Conservation (phyloP, 352 stramenopile species). For the Phytophthora constricta region DNA sequence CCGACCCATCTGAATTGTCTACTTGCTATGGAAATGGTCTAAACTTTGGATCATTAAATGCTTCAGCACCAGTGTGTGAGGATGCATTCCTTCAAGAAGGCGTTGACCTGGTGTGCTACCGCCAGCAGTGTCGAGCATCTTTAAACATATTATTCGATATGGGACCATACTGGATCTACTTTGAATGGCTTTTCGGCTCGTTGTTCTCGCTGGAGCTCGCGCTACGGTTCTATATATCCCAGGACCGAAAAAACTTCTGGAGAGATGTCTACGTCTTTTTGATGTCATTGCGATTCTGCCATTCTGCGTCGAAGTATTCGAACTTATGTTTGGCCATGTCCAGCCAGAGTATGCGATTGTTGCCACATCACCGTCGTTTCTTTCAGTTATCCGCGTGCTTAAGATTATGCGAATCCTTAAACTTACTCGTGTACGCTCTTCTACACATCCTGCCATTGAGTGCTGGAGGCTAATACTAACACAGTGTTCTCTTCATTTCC, state of each 20-base stretch:
- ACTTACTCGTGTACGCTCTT: slow-evolving; percentile 51
- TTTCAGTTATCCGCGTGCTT: slow-evolving; percentile 69
- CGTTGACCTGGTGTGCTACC: slow-evolving; percentile 51
- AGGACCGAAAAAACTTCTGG: slow-evolving; percentile 47
- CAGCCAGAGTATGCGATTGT: slow-evolving; percentile 67
- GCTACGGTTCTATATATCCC: slow-evolving; percentile 61
- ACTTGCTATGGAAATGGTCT: slow-evolving; percentile 57
- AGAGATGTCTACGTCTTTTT: slow-evolving; percentile 67
- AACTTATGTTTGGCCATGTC: slow-evolving; percentile 29
- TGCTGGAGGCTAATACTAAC: not conserved
- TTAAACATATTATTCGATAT: slow-evolving; percentile 59
- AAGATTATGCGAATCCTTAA: slow-evolving; percentile 85
- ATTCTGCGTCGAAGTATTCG: slow-evolving; percentile 67
- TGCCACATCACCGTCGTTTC: slow-evolving; percentile 62
- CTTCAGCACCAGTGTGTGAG: slow-evolving; percentile 32
- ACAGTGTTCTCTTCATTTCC: not conserved
- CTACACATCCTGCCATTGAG: not conserved
- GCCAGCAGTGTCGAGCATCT: slow-evolving; percentile 47
- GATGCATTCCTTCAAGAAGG: slow-evolving; percentile 43
- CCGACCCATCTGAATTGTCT: not conserved
- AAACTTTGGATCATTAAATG: slow-evolving; percentile 61
- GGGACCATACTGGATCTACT: slow-evolving; percentile 78
- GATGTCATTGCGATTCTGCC: slow-evolving; percentile 70
- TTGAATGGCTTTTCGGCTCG: slow-evolving; percentile 72
- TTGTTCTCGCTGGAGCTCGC: slow-evolving; percentile 63